A percentile compares a stretch with the other conserved stretches of the same genome.
Evolutionary conservation across 768 basidiomycete genomes (phyloP).

Genomic region (Suillus subluteus): DNA sequence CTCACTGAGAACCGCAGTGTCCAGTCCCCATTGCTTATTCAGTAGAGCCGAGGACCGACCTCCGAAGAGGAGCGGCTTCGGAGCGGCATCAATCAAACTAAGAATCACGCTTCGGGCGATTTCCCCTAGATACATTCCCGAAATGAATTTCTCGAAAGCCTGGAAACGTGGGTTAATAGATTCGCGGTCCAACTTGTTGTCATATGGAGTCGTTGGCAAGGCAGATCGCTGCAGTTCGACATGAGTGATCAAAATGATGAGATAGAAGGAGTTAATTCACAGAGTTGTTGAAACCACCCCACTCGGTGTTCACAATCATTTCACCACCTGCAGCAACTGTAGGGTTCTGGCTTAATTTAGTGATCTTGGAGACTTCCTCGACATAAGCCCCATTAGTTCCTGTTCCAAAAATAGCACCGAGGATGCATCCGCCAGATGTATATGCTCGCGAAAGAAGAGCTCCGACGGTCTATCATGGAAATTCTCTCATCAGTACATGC

Average conservation of each 20-base stretch:
- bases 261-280: constrained; percentile 46
- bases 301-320: constrained; percentile 98
- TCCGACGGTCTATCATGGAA: constrained; percentile 78
- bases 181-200: constrained; percentile 89
- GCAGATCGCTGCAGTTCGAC: constrained; percentile 60
- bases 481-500: constrained; percentile 16
- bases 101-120: constrained; percentile 85
- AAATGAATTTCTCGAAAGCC: constrained; percentile 97
- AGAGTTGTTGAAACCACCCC: constrained; percentile 97
- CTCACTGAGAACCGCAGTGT: constrained; percentile 89
- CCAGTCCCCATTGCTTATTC: constrained; percentile 93
- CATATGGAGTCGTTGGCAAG: constrained; percentile 87
- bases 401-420: constrained; percentile 95
- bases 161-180: constrained; percentile 94
- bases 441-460: constrained; percentile 93
- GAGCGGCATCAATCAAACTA: constrained; percentile 77
- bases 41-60: constrained; percentile 73
- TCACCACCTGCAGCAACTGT: constrained; percentile 63
- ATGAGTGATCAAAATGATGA: constrained; percentile 10
- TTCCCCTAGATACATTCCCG: constrained; percentile 99
- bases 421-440: constrained; percentile 86
- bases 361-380: constrained; percentile 83
- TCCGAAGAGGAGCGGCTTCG: constrained; percentile 73
- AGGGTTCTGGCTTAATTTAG: constrained; percentile 73
- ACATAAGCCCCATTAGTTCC: constrained; percentile 99